phyloP scores from a whole-genome alignment of 2,329 filamentous ascomycete species.

The Ambrosiella xylebori region DNA sequence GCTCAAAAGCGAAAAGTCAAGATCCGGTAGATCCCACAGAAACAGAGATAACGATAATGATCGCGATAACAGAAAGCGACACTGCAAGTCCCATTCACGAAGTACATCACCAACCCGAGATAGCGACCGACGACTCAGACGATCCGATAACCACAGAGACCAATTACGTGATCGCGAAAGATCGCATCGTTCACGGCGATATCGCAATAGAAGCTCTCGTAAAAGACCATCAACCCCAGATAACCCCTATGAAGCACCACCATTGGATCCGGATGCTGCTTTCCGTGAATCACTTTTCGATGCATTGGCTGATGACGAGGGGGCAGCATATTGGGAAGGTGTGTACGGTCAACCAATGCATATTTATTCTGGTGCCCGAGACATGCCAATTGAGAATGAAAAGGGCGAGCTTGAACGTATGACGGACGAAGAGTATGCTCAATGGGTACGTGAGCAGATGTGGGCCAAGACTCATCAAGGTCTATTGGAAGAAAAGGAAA shows the following conservation, averaged over 20 bases:
- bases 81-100: neutral
- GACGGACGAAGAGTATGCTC: conserved; percentile 82
- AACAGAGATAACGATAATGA: conserved; percentile 17
- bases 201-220: conserved; percentile 17
- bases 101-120: neutral
- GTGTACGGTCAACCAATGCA: conserved; percentile 96
- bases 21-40: conserved; percentile 16
- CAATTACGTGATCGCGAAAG: conserved; percentile 15
- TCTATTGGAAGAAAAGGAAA: conserved; percentile 56
- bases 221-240: conserved; percentile 28
- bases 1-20: conserved; percentile 5
- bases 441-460: conserved; percentile 74
- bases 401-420: conserved; percentile 57
- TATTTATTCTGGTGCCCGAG: conserved; percentile 36
- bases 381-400: conserved; percentile 19
- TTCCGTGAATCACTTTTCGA: conserved; percentile 94
- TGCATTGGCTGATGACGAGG: conserved; percentile 91
- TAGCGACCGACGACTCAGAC: neutral
- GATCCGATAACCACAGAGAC: conserved; percentile 15
- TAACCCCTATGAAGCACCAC: conserved; percentile 28
- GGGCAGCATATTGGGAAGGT: conserved; percentile 82
- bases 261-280: conserved; percentile 51
- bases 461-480: conserved; percentile 89
- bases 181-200: conserved; percentile 14
- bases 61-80: neutral